Conservation (phyloP, 768 basidiomycete species). For the Russula brevipes region DNA sequence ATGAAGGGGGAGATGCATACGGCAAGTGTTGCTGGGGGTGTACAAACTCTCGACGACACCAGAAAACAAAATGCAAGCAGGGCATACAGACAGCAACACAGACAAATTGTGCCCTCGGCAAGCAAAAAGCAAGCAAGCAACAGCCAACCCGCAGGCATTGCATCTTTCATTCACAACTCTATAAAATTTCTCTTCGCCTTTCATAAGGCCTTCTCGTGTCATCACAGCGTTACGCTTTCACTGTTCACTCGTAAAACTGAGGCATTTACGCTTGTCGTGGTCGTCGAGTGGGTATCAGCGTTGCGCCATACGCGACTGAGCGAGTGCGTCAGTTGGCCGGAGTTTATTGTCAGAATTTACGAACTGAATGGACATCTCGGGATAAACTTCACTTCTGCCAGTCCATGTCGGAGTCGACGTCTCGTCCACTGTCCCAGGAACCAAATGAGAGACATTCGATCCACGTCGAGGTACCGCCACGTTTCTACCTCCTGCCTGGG, state of each 20-base stretch:
- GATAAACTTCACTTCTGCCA: not conserved
- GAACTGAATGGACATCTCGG: not conserved
- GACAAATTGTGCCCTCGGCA: conserved; percentile 30
- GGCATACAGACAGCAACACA: conserved; percentile 34
- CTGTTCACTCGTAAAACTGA: not conserved
- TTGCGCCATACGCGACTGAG: not conserved
- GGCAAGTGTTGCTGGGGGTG: conserved; percentile 47
- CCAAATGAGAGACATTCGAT: conserved; percentile 29
- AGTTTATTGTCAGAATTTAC: not conserved
- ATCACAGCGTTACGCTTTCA: not conserved
- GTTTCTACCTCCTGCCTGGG: conserved; percentile 57
- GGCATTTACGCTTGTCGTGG: not conserved
- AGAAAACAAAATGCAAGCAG: conserved; percentile 56
- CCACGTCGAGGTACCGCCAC: conserved; percentile 46
- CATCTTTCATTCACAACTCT: not conserved
- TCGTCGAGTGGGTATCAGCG: not conserved
- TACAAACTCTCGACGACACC: conserved; percentile 71
- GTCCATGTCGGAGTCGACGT: conserved; percentile 2
- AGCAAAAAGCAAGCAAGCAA: not conserved
- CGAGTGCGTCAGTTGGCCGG: not conserved
- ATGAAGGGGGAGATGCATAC: conserved; percentile 41
- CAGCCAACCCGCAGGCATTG: not conserved
- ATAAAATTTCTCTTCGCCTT: not conserved
- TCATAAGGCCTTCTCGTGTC: not conserved
- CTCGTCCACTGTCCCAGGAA: conserved; percentile 22